These are phyloP conservation scores for Wallacemonas sp. DNA, from an alignment of 208 protist genomes.

Conservation along the genomic window DNA sequence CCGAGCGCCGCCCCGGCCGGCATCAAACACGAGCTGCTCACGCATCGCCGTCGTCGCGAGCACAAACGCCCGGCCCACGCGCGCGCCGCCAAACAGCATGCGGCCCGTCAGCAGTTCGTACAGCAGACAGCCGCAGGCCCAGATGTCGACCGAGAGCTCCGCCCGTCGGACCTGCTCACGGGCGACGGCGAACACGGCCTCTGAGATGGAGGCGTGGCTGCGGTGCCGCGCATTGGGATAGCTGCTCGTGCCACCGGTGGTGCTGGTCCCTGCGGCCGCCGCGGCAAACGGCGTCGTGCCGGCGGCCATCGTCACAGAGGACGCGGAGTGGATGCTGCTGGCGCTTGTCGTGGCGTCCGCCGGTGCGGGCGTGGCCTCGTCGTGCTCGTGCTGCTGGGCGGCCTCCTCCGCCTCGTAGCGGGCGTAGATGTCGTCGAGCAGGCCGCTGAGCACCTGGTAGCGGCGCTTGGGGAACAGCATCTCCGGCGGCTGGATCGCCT, in stretches of 20 bases:
- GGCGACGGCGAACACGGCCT: slow-evolving; percentile 23
- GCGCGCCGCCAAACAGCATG: slow-evolving; percentile 78
- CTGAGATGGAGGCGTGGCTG: slow-evolving; percentile 2
- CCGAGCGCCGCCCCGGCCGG: background rate
- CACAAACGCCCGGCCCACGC: slow-evolving; percentile 56
- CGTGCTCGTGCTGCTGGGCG: background rate
- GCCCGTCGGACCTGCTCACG: slow-evolving; percentile 34
- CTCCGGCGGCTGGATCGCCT: slow-evolving; percentile 85
- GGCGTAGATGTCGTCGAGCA: slow-evolving; percentile 26
- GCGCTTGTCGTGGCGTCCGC: background rate
- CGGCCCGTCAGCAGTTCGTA: slow-evolving; percentile 84
- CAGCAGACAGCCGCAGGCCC: slow-evolving; percentile 80
- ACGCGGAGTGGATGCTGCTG: background rate
- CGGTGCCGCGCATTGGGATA: background rate
- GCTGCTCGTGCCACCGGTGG: background rate
- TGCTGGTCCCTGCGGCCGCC: background rate
- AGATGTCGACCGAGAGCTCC: slow-evolving; percentile 81
- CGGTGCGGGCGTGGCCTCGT: background rate
- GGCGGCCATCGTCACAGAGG: background rate
- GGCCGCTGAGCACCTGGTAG: slow-evolving; percentile 43
- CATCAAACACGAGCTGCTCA: background rate
- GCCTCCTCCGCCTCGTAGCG: slow-evolving; percentile 8
- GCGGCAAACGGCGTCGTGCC: background rate
- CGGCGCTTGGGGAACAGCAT: slow-evolving; percentile 53
- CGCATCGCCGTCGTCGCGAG: slow-evolving; percentile 33